Evolutionary conservation across 169 alveolate genomes (phyloP).

Genomic region (Plasmodium chabaudi): DNA sequence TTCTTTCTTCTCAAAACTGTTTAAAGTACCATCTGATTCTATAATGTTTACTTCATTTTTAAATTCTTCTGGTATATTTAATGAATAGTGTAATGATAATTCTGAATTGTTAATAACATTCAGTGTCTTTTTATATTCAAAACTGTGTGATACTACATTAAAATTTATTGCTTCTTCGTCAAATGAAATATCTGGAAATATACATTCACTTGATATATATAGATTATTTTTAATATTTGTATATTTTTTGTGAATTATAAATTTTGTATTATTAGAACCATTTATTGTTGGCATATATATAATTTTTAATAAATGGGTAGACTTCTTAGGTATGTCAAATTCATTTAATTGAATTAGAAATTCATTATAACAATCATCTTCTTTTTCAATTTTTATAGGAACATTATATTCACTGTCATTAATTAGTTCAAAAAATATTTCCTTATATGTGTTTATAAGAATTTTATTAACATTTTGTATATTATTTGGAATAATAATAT

Average conservation of each 20-base stretch:
- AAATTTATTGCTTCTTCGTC: conserved; percentile 50
- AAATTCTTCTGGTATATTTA: conserved; percentile 45
- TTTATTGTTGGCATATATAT: conserved; percentile 35
- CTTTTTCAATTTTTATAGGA: conserved; percentile 34
- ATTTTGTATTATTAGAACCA: conserved; percentile 19
- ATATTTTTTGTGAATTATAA: conserved; percentile 67
- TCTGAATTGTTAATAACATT: conserved; percentile 47
- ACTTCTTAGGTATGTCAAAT: conserved; percentile 23
- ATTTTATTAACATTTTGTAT: conserved; percentile 23
- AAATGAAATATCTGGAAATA: conserved; percentile 31
- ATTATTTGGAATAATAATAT: conserved; percentile 23
- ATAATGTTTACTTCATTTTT: conserved; percentile 53
- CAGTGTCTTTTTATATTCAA: conserved; percentile 33
- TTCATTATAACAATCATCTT: conserved; percentile 55
- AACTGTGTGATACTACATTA: conserved; percentile 53
- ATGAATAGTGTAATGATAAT: conserved; percentile 30
- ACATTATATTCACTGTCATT: conserved; percentile 19
- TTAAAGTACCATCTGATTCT: conserved; percentile 1
- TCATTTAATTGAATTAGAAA: conserved; percentile 15
- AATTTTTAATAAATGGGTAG: conserved; percentile 18
- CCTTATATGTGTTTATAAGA: conserved; percentile 36
- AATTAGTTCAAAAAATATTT: conserved; percentile 33
- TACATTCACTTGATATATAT: conserved; percentile 22
- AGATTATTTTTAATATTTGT: conserved; percentile 43
- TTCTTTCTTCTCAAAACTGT: conserved; percentile 27